Percentiles rank a stretch among this genome's conserved stretches.
Conservation (phyloP, 1,284 basidiomycete genomes). For the Rhodotorula sp. region DNA sequence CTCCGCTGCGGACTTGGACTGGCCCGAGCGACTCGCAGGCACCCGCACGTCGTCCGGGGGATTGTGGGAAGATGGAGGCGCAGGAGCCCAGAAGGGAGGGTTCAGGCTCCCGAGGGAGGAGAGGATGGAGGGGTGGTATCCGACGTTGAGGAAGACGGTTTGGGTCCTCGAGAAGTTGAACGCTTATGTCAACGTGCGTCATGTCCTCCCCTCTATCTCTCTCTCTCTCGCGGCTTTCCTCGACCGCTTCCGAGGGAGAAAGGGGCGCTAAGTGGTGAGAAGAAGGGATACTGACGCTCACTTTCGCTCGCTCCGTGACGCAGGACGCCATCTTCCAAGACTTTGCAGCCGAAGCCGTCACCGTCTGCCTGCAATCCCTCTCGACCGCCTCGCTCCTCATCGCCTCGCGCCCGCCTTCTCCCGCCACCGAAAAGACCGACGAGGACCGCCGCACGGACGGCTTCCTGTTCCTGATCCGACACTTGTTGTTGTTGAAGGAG, state of each 20-base stretch:
- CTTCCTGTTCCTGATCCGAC: constrained; percentile 78
- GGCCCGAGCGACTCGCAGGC: constrained; percentile 71
- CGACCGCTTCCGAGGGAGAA: not conserved
- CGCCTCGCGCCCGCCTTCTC: constrained; percentile 53
- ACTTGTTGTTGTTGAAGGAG: constrained; percentile 88
- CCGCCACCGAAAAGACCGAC: not conserved
- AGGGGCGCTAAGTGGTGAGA: no score
- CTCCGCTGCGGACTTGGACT: constrained; percentile 73
- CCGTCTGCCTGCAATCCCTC: constrained; percentile 74
- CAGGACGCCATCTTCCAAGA: constrained; percentile 89
- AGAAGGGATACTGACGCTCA: not conserved
- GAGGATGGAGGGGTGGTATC: constrained; percentile 82
- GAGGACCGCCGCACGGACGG: constrained; percentile 58
- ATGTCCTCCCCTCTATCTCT: not conserved
- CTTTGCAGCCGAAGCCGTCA: constrained; percentile 84
- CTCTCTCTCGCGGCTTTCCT: no score
- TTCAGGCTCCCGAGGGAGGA: constrained; percentile 70
- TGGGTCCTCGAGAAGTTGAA: constrained; percentile 85
- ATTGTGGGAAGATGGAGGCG: constrained; percentile 44
- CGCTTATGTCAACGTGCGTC: constrained; percentile 79
- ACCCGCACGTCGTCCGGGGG: not conserved
- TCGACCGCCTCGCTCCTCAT: constrained; percentile 67
- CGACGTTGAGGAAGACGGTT: constrained; percentile 75
- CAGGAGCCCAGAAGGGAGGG: constrained; percentile 49
- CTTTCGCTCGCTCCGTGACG: not conserved